Evolutionary conservation across 208 protist species (phyloP).

Genomic region (Acanthamoeba sp.): DNA sequence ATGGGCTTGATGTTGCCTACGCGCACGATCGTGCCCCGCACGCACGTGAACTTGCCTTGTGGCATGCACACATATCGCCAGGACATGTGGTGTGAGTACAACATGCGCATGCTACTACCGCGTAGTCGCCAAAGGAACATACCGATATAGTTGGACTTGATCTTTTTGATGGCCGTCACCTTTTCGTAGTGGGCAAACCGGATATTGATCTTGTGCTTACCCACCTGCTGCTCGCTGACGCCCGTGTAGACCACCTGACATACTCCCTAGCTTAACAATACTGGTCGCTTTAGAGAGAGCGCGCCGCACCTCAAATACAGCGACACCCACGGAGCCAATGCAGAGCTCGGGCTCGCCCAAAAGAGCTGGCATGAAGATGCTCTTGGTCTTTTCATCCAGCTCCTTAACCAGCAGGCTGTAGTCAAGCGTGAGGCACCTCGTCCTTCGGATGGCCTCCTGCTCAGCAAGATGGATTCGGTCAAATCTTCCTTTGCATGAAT

Average conservation of each 20-base stretch:
- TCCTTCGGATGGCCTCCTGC: background rate
- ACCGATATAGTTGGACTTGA: conserved; percentile 76
- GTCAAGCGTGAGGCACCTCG: conserved; percentile 17
- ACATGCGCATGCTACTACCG: too few species aligned
- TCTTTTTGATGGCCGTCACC: conserved; percentile 69
- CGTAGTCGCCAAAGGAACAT: too few species aligned
- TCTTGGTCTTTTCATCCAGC: background rate
- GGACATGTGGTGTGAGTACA: too few species aligned
- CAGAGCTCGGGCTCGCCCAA: background rate
- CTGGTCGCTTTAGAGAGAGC: background rate
- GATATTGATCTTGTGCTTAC: conserved; percentile 57
- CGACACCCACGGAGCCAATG: conserved; percentile 28
- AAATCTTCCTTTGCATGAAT: background rate
- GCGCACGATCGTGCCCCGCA: conserved; percentile 91
- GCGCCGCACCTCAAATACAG: background rate
- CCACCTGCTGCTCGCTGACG: background rate
- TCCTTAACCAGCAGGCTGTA: background rate
- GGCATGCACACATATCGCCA: background rate
- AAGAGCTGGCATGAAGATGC: conserved; percentile 5
- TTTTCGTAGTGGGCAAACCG: conserved; percentile 39
- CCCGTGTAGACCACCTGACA: background rate
- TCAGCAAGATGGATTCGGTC: too few species aligned
- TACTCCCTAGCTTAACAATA: background rate
- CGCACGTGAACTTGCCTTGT: conserved; percentile 86
- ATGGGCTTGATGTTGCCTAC: conserved; percentile 90